A percentile compares a stretch with the other conserved stretches of the same genome.
These are phyloP conservation scores for Jaapia argillacea DNA, from an alignment of 768 basidiomycete genomes.

Conservation along the genomic window DNA sequence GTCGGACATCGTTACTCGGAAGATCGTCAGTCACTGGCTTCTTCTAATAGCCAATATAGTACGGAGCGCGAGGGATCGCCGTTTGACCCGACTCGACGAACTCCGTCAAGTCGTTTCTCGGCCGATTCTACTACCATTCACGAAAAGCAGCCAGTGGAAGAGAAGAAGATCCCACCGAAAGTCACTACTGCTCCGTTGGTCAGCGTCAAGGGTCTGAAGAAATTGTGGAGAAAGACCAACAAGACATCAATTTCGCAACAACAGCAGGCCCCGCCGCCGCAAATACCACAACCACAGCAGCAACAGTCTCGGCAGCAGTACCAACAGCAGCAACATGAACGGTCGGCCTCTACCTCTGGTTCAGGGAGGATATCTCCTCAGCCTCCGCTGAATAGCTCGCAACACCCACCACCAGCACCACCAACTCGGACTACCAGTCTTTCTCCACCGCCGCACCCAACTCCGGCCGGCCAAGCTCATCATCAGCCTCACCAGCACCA, in stretches of 20 bases:
- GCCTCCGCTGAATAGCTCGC: background rate
- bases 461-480: constrained; percentile 1
- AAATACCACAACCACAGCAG: background rate
- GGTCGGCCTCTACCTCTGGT: background rate
- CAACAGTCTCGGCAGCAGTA: background rate
- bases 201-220: constrained; percentile 65
- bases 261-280: constrained; percentile 11
- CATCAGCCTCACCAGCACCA: constrained; percentile 1
- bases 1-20: no score
- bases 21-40: background rate
- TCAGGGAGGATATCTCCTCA: constrained; percentile 2
- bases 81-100: constrained; percentile 14
- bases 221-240: constrained; percentile 70
- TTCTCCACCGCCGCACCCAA: constrained; percentile 3
- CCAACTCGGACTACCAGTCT: constrained; percentile 5
- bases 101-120: constrained; percentile 64
- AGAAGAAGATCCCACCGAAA: constrained; percentile 17
- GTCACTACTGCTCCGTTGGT: constrained; percentile 44
- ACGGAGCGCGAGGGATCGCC: no score
- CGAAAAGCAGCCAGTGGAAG: constrained; percentile 19
- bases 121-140: constrained; percentile 50
- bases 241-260: constrained; percentile 28
- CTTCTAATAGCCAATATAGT: no score
- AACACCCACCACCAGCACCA: constrained; percentile 1
- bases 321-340: background rate